A percentile compares a stretch with the other conserved stretches of the same genome.
Evolutionary conservation across 225 moss, liverwort and hornwort species (phyloP).

Genomic region (Antitrichia curtipendula): DNA sequence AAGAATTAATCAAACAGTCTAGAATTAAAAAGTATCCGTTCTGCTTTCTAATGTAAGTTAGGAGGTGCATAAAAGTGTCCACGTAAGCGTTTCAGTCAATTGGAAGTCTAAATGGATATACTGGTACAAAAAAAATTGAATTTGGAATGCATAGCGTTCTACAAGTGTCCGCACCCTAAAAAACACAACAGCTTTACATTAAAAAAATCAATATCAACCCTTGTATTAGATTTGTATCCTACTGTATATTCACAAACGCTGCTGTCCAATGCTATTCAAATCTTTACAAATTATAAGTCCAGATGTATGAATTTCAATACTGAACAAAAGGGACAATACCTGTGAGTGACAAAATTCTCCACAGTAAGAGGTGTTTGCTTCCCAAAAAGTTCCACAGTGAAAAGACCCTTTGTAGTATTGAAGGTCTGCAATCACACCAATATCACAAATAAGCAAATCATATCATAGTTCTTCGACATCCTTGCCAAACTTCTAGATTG

Average conservation of each 20-base stretch:
- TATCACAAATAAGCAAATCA: not conserved
- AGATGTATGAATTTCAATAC: not conserved
- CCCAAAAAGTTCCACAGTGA: slow-evolving; percentile 57
- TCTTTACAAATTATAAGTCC: not conserved
- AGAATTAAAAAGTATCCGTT: not conserved
- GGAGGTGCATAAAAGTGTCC: not conserved
- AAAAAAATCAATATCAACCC: not conserved
- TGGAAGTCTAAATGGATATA: not conserved
- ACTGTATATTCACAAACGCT: not conserved
- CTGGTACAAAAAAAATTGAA: not conserved
- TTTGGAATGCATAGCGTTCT: not conserved
- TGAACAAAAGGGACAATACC: slow-evolving; percentile 16
- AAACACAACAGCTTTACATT: not conserved
- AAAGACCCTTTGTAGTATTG: slow-evolving; percentile 68
- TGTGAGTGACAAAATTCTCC: slow-evolving; percentile 62
- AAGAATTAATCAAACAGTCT: not conserved
- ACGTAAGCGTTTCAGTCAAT: not conserved
- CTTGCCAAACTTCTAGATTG: not conserved
- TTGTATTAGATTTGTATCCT: not conserved
- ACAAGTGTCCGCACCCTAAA: not conserved
- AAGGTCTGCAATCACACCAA: slow-evolving; percentile 33
- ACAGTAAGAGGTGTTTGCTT: slow-evolving; percentile 59
- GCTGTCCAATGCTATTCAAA: not conserved
- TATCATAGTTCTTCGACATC: not conserved
- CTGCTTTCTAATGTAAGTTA: not conserved